Base-by-base conservation (phyloP, 352 stramenopile genomes). In the Pythium insidiosum region DNA sequence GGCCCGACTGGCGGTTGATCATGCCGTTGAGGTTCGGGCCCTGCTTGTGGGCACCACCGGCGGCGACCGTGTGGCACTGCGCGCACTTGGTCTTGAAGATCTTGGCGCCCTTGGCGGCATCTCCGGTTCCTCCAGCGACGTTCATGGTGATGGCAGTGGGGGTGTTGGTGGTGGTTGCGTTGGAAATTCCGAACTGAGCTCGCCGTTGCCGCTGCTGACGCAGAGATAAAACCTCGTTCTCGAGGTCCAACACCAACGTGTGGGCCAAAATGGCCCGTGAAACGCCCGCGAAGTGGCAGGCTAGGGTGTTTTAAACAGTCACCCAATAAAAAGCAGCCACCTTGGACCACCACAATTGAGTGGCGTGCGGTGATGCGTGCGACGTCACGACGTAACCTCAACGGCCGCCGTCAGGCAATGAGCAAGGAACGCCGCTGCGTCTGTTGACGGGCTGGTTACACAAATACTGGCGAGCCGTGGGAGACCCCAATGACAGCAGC, bases 1-100 rank as follows among this genome's bases (percentile, higher is more conserved):
- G 84, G 62, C 96, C 96, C 28, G 94, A 98, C 73, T 97, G 91
- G 60, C 96, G 94, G 64, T 94, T 95, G 38, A 98, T 90, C 56
- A 99, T 82, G 47, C 96, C 96, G 62, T 93, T 72, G 45, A 99
- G 91, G 80, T 99, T 99, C 19, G 96, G 96, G 51, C 96, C 96
- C 79, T 99, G 95, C 92, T 99, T 99, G 90, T 99, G 95, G 11
- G 86, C 70, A 28, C 80, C 94, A 34, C 90, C 96, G 9, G 59
- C 46, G 48, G 84, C 74, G 31, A 91, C 82, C 40, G 85, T 96
- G 77, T 97, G 88, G 82, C 90, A 97, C 72, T 97, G 91, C 51
- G 88, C 78, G 69, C 91, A 97, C 82, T 97, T 97, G 66, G 90
- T 97, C 88, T 97, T 97, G 68, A 97, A 97, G 64, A 96, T 97